These are phyloP conservation scores for Wickerhamiella brachini DNA, from an alignment of 805 yeast genomes.

Conservation along the genomic window DNA sequence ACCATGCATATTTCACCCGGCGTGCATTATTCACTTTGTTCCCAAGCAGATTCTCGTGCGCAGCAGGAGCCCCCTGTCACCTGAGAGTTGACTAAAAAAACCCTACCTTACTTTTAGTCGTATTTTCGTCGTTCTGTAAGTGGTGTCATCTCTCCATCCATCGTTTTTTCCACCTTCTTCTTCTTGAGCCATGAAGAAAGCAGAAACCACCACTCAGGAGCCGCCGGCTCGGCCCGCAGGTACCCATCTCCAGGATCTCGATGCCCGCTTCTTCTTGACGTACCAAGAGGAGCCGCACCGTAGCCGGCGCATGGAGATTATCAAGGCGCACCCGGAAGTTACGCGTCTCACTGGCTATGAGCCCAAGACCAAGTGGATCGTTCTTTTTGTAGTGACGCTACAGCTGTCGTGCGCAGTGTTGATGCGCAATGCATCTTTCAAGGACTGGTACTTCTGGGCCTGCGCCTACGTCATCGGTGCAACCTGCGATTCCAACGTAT, in stretches of 20 bases:
- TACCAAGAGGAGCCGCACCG: slow-evolving; percentile 71
- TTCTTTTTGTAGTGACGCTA: slow-evolving; percentile 46
- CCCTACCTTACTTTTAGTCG: neutral
- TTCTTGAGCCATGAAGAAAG: neutral
- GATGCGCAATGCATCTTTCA: slow-evolving; percentile 41
- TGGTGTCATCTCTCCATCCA: neutral
- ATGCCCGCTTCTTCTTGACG: slow-evolving; percentile 58
- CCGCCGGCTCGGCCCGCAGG: neutral
- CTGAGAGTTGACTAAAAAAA: neutral
- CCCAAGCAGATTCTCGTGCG: too few relatives aligned
- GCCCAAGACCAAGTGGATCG: slow-evolving; percentile 70
- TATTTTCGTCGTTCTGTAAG: neutral
- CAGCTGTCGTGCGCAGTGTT: slow-evolving; percentile 55
- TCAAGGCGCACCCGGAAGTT: slow-evolving; percentile 66
- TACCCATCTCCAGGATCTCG: slow-evolving; percentile 5
- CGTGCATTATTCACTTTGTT: neutral
- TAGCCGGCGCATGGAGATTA: slow-evolving; percentile 53
- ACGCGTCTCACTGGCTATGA: slow-evolving; percentile 73
- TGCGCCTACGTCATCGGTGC: slow-evolving; percentile 75
- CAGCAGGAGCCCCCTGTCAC: too few relatives aligned
- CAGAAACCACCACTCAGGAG: neutral
- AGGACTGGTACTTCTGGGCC: slow-evolving; percentile 39
- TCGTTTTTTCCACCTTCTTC: neutral
- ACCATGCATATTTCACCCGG: neutral
- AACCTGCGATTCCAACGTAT: slow-evolving; percentile 69